Evolutionary conservation across 176 grass and related monocot genomes (phyloP), one percentile per base, ranked within the genome.

Genomic region (Thalia dealbata): DNA sequence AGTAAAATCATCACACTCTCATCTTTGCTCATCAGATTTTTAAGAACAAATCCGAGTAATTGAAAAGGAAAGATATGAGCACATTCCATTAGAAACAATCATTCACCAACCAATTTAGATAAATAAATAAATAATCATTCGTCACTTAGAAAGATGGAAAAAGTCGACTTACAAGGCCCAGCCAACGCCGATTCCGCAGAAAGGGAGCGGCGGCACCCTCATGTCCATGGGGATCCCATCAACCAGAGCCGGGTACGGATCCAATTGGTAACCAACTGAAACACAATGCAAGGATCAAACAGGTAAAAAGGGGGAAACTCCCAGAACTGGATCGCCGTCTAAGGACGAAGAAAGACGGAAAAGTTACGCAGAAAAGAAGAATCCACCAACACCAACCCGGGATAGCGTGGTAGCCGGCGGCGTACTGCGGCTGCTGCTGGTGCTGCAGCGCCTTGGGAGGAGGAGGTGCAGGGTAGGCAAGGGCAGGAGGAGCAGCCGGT

Each of bases 111-210:
- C 32, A 38, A 38, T 2, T 38, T 38, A 4, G 4, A 38, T 38
- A 38, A 38, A 38, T 38, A 38, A 38, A 38, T 38, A 38, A 2
- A 38, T 38, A 38, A 38, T 38, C 32, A 38, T 38, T 38, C 32
- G 4, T 38, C 32, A 38, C 4, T 23, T 26, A 10, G 11, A 45
- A 42, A 72, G 7, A 12, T 5, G 15, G 16, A 52, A 18, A 38
- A 44, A 16, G 12, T n/a, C 15, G 43, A 54, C 84, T 87, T 79
- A 91, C 84, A 91, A 50, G 78, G 66, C 70, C 88, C 88, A 87
- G 61, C 84, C 88, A 19, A 87, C 1, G 76, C 88, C 88, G 11
- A 80, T 52, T 73, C 84, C 88, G 50, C 69, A 91, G 75, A 91
- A 82, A 2, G 81, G 88, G 48, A 91, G 74, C 0, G 79, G 54